Base-by-base conservation (phyloP, 2,329 filamentous ascomycete species). In the Acarospora socialis region DNA sequence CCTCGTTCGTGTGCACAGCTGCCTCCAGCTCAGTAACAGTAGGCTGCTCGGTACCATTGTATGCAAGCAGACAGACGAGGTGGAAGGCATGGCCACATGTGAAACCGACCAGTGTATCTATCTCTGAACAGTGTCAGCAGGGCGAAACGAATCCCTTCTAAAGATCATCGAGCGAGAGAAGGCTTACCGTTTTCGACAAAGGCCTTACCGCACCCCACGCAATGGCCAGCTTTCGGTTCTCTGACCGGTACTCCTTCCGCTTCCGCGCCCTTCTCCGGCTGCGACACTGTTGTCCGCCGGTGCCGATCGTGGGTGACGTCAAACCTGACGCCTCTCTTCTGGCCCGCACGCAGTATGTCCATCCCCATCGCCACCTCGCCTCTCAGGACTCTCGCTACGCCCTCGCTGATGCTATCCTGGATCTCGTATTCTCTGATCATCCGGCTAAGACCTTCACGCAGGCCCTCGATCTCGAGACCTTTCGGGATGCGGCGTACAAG, bases 391-490 rank as follows among this genome's bases (percentile, higher is more conserved):
- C 73, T 73, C 1, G 90, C 86, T 3, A 92, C 90, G 1, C 90
- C 90, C 25, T 79, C 77, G 42, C 80, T 87, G 50, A 98, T 94
- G 45, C 80, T 90, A 50, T 81, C 75, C 57, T 95, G 90, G 26
- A 98, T 81, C 50, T 95, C 90, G 50, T 94, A 86, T 55, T 98
- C 90, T 45, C 87, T 78, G 51, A 98, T 80, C 63, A 98, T 84
- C 35, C 86, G 79, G 26, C 79, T 78, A 3, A 98, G 67, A 0
- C 87, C 90, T 40, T 93, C 82, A 36, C 84, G 68, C 5, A 98
- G 63, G 0, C 90, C 90, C 45, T 90, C 78, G 8, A 98, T 92
- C 50, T 94, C 83, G 0, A 98, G 65, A 0, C 90, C 86, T 48
- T 92, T 83, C 0, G 90, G 90, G 17, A 98, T 98, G 4, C 86